A percentile compares a stretch with the other conserved stretches of the same genome.
phyloP scores from a whole-genome alignment of 2,329 filamentous ascomycete species.

The Cytospora chrysosperma region DNA sequence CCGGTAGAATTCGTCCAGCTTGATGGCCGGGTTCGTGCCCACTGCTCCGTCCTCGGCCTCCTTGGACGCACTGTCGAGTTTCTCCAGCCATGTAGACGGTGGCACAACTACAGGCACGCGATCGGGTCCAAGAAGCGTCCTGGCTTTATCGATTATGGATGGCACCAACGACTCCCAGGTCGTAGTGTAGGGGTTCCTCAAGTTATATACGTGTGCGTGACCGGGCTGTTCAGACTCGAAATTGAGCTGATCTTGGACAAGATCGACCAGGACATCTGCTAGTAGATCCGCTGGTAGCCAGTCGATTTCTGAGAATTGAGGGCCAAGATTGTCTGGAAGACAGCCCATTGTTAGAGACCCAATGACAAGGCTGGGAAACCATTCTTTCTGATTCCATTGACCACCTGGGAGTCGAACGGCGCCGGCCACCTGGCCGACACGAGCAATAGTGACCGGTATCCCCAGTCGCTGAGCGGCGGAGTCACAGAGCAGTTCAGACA shows the following conservation, averaged over 20 bases:
- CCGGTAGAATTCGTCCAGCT: constrained; percentile 33
- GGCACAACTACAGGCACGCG: not conserved
- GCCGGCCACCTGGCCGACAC: constrained; percentile 38
- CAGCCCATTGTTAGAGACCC: constrained; percentile 9
- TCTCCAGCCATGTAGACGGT: constrained; percentile 23
- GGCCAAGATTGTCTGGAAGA: constrained; percentile 31
- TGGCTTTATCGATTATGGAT: constrained; percentile 23
- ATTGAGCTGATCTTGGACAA: constrained; percentile 20
- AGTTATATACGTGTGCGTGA: constrained; percentile 28
- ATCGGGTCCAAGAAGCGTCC: not conserved
- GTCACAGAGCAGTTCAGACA: constrained; percentile 35
- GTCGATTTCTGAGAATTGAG: constrained; percentile 36
- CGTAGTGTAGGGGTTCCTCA: constrained; percentile 30
- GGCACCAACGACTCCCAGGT: constrained; percentile 29
- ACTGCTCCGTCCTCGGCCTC: constrained; percentile 22
- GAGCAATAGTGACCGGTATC: constrained; percentile 32
- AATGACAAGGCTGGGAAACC: constrained; percentile 6
- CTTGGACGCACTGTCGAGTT: not conserved
- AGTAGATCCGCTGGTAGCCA: constrained; percentile 46
- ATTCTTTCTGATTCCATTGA: constrained; percentile 8
- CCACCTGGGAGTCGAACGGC: constrained; percentile 14
- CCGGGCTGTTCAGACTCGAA: not conserved
- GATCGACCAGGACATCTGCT: constrained; percentile 37
- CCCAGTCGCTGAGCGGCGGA: constrained; percentile 31
- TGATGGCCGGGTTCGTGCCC: constrained; percentile 32